These are phyloP conservation scores for Phytophthora chlamydospora DNA, from an alignment of 352 stramenopile genomes.

Conservation along the genomic window DNA sequence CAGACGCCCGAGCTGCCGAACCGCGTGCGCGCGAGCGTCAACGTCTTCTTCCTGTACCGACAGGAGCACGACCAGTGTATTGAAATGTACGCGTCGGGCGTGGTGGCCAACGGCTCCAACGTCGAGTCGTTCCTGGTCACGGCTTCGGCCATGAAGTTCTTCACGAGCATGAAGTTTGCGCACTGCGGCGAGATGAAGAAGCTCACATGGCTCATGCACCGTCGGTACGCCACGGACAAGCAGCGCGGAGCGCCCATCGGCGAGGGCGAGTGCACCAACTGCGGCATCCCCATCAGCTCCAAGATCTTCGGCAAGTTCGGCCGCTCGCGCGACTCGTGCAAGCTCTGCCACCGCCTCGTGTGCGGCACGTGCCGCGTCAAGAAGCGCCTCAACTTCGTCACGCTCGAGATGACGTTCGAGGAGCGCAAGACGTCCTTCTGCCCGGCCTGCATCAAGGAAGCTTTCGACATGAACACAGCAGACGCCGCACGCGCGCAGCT, in stretches of 20 bases:
- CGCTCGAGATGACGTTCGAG: constrained; percentile 44
- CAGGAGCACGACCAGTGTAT: constrained; percentile 37
- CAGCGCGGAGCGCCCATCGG: constrained; percentile 24
- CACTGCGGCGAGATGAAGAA: constrained; percentile 52
- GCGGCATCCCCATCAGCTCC: constrained; percentile 36
- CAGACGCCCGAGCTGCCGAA: constrained; percentile 38
- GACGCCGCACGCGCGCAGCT: constrained; percentile 40
- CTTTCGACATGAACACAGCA: constrained; percentile 37
- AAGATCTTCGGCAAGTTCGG: constrained; percentile 42
- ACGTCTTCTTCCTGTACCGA: constrained; percentile 44
- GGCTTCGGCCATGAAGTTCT: constrained; percentile 40
- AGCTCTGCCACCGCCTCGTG: constrained; percentile 41
- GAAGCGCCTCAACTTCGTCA: constrained; percentile 44
- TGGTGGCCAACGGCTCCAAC: constrained; percentile 34
- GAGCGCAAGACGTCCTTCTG: constrained; percentile 46
- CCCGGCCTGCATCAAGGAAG: constrained; percentile 41
- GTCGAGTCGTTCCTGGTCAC: constrained; percentile 37
- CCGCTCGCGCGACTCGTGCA: constrained; percentile 40
- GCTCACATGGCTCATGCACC: constrained; percentile 47
- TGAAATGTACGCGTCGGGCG: constrained; percentile 34
- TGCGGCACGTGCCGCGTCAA: constrained; percentile 43
- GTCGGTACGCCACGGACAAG: constrained; percentile 32
- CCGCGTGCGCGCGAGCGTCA: constrained; percentile 32
- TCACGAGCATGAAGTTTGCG: constrained; percentile 35
- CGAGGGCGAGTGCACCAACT: constrained; percentile 41